A percentile compares a stretch with the other conserved stretches of the same genome.
Conservation (phyloP, 2,329 filamentous ascomycete species). For the Pseudocercospora macadamiae region DNA sequence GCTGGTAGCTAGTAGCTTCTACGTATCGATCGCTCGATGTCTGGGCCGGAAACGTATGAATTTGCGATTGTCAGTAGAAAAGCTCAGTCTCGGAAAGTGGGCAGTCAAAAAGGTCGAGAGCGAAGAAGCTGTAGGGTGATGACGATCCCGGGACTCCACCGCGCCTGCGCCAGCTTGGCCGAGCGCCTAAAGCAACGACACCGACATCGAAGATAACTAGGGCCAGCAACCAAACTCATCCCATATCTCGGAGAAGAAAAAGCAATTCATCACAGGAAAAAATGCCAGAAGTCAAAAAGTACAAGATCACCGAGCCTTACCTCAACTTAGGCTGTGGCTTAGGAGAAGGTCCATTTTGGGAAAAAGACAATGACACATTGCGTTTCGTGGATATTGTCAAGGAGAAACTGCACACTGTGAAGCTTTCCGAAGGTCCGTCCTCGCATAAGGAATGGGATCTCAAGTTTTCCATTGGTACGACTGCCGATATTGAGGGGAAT, state of each 20-base stretch:
- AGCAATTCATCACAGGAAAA: conserved; percentile 5
- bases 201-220: too few species aligned
- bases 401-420: conserved; percentile 71
- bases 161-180: neutral
- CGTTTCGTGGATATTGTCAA: conserved; percentile 85
- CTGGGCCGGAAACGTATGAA: too few species aligned
- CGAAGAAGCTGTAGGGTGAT: too few species aligned
- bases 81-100: too few species aligned
- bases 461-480: conserved; percentile 60
- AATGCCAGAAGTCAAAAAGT: conserved; percentile 39
- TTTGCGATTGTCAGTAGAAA: too few species aligned
- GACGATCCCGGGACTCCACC: too few species aligned
- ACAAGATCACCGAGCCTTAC: conserved; percentile 48
- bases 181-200: neutral
- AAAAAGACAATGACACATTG: conserved; percentile 64
- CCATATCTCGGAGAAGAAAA: neutral
- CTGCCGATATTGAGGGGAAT: conserved; percentile 73
- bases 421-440: conserved; percentile 63
- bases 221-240: too few species aligned
- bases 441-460: conserved; percentile 62
- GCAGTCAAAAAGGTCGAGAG: too few species aligned
- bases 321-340: conserved; percentile 67
- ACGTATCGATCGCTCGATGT: too few species aligned
- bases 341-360: conserved; percentile 74
- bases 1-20: too few species aligned